These are phyloP conservation scores for Monosporascus sp. DNA, from an alignment of 2,329 filamentous ascomycete species.

Conservation along the genomic window DNA sequence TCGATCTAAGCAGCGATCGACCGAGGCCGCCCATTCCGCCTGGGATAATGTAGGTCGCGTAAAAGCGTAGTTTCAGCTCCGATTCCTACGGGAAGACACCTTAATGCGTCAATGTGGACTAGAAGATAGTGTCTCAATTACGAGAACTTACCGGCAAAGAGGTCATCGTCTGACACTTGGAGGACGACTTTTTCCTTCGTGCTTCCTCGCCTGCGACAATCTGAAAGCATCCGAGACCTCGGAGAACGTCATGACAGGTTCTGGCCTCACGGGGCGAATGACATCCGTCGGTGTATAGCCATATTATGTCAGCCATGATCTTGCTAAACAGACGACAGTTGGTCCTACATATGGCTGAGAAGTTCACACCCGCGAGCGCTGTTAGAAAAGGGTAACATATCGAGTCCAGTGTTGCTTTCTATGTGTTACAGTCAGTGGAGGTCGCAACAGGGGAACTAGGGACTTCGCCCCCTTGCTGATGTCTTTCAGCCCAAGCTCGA, in stretches of 20 bases:
- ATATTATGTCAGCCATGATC: conserved; percentile 19
- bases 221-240: conserved; percentile 22
- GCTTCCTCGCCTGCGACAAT: conserved; percentile 19
- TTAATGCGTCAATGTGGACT: not conserved
- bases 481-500: conserved; percentile 22
- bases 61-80: conserved; percentile 16
- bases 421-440: not conserved
- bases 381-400: conserved; percentile 23
- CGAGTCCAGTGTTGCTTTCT: conserved; percentile 21
- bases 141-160: conserved; percentile 9
- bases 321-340: conserved; percentile 18
- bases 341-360: conserved; percentile 23
- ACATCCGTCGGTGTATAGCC: conserved; percentile 17
- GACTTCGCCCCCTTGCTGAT: conserved; percentile 8
- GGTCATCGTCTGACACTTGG: conserved; percentile 17
- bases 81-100: conserved; percentile 18
- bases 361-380: conserved; percentile 23
- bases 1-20: conserved; percentile 23
- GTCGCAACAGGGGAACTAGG: too few relatives aligned
- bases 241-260: conserved; percentile 21
- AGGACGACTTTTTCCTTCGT: conserved; percentile 21
- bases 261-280: conserved; percentile 18
- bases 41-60: conserved; percentile 25
- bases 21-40: conserved; percentile 28
- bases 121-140: not conserved